Percentiles rank a stretch among this genome's conserved stretches.
These are phyloP conservation scores for Arbutus unedo DNA, from an alignment of 148 eudicot species.

Conservation along the genomic window DNA sequence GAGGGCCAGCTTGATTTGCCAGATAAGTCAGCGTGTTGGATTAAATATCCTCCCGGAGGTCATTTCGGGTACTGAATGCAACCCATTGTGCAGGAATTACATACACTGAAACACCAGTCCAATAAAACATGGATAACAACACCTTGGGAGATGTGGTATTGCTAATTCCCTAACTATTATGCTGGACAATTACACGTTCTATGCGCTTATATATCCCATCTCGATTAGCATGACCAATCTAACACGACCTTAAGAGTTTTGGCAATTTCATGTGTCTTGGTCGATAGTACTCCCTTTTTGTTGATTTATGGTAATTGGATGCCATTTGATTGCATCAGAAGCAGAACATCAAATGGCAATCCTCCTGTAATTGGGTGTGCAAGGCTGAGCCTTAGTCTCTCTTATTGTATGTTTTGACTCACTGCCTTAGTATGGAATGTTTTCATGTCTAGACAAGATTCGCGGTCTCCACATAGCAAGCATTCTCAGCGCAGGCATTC, in stretches of 20 bases:
- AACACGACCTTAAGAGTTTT: not conserved
- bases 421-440: conserved; percentile 78
- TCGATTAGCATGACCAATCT: not conserved
- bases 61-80: not conserved
- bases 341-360: conserved; percentile 15
- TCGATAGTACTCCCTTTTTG: not conserved
- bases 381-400: conserved; percentile 35
- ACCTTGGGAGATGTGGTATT: not conserved
- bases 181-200: not conserved
- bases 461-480: conserved; percentile 98
- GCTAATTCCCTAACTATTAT: not conserved
- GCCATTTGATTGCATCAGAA: conserved; percentile 2
- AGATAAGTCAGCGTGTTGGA: not conserved
- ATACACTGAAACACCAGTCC: not conserved
- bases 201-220: not conserved
- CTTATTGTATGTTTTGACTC: conserved; percentile 38
- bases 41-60: not conserved
- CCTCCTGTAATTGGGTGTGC: conserved; percentile 24
- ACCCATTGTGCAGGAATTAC: not conserved
- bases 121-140: not conserved
- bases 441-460: conserved; percentile 89
- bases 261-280: not conserved
- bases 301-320: conserved; percentile 1
- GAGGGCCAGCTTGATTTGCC: not conserved
- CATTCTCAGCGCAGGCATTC: conserved; percentile 96